These are phyloP conservation scores for Backusella macrospora DNA, from an alignment of 192 early-diverging fungal species.

Conservation along the genomic window DNA sequence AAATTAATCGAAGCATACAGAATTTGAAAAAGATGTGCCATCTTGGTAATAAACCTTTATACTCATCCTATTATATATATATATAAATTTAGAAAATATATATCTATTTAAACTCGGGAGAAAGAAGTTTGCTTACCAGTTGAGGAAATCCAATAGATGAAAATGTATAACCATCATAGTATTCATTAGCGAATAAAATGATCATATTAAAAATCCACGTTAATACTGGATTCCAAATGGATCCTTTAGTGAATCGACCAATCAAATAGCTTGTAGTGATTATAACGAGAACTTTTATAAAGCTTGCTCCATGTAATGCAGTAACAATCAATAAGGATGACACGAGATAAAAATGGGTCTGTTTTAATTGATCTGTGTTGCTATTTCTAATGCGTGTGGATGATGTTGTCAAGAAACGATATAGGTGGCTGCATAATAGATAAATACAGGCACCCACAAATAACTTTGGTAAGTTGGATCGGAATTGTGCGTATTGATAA, in stretches of 20 bases:
- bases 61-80: conserved; percentile 51
- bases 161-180: conserved; percentile 72
- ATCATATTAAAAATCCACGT: conserved; percentile 83
- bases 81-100: neutral
- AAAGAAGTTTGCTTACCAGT: no score
- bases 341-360: conserved; percentile 50
- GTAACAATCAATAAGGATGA: conserved; percentile 66
- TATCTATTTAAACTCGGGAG: neutral
- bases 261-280: conserved; percentile 67
- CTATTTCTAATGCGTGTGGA: conserved; percentile 28
- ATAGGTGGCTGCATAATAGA: conserved; percentile 52
- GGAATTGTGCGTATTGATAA: conserved; percentile 65
- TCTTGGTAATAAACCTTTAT: conserved; percentile 70
- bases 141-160: conserved; percentile 7
- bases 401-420: conserved; percentile 30
- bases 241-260: conserved; percentile 54
- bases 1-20: conserved; percentile 86
- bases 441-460: conserved; percentile 47
- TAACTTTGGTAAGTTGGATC: conserved; percentile 62
- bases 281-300: conserved; percentile 74
- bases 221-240: conserved; percentile 58
- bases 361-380: conserved; percentile 35
- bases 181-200: conserved; percentile 80
- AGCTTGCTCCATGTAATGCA: conserved; percentile 69
- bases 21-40: conserved; percentile 94